Conservation (phyloP, 176 grass and related monocot species). For the Chrysopogon serrulatus region DNA sequence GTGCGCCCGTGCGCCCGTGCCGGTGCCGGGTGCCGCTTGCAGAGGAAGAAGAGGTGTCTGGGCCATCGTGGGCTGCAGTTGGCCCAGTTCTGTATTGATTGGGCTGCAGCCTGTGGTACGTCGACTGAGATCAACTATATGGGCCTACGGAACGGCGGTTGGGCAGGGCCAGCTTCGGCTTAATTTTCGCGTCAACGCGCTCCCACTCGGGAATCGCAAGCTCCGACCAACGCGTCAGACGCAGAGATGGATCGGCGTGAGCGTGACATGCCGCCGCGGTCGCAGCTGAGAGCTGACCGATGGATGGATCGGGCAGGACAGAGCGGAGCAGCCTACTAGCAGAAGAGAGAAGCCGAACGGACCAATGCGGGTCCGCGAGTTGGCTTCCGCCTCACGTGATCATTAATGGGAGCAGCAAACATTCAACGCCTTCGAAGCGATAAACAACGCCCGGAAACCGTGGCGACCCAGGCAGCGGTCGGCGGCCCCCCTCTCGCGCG, state of each 20-base stretch:
- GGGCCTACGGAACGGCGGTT: no score
- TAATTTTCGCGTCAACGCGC: not conserved
- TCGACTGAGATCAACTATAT: no score
- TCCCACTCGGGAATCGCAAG: not conserved
- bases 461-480: constrained; percentile 29
- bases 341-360: not conserved
- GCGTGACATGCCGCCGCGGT: not conserved
- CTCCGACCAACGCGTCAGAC: not conserved
- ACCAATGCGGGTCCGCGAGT: not conserved
- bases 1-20: no score
- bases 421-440: constrained; percentile 66
- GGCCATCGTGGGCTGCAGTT: not conserved
- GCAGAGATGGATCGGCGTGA: not conserved
- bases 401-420: constrained; percentile 54
- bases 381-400: constrained; percentile 40
- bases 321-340: not conserved
- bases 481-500: not conserved
- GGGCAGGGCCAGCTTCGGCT: not conserved
- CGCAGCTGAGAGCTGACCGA: not conserved
- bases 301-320: not conserved
- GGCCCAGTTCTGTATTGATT: not conserved
- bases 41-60: not conserved
- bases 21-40: not conserved
- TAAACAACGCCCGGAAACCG: constrained; percentile 52
- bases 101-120: not conserved